phyloP scores from a whole-genome alignment of 176 grass and related monocot genomes.

The Triticum dicoccoides region DNA sequence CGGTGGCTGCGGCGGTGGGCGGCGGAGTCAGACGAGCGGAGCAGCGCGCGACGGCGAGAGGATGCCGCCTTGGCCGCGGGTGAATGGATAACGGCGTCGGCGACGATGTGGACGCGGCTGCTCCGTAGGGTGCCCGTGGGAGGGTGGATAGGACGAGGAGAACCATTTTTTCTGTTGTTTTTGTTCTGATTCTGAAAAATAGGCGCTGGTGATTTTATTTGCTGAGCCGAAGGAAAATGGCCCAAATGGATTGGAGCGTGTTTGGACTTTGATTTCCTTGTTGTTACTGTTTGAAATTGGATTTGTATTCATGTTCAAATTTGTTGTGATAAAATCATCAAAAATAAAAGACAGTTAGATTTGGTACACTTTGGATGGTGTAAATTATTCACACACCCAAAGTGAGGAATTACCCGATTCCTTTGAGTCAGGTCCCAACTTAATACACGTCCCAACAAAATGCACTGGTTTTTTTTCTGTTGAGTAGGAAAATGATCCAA shows the following conservation, averaged over 20 bases:
- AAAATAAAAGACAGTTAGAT: too few relatives aligned
- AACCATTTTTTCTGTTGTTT: background rate
- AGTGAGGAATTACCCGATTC: too few relatives aligned
- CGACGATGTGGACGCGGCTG: constrained; percentile 15
- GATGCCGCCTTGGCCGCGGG: background rate
- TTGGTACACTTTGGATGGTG: too few relatives aligned
- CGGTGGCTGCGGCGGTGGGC: background rate
- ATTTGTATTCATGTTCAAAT: too few relatives aligned
- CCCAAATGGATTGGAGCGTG: background rate
- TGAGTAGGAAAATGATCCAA: too few relatives aligned
- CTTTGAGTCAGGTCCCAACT: too few relatives aligned
- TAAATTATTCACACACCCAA: too few relatives aligned
- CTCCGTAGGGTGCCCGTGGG: background rate
- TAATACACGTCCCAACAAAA: too few relatives aligned
- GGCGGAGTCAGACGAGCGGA: background rate
- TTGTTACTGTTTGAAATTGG: too few relatives aligned
- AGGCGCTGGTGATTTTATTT: background rate
- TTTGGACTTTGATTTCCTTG: background rate
- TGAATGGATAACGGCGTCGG: constrained; percentile 22
- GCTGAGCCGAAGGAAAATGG: background rate
- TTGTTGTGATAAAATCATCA: too few relatives aligned
- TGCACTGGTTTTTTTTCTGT: too few relatives aligned
- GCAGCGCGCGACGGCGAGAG: background rate
- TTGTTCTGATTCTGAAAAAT: background rate
- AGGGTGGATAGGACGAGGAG: constrained; percentile 5